Evolutionary conservation across 345 rosid species (phyloP), one percentile per base, ranked within the genome.

Genomic region (Eucalyptus cloeziana): DNA sequence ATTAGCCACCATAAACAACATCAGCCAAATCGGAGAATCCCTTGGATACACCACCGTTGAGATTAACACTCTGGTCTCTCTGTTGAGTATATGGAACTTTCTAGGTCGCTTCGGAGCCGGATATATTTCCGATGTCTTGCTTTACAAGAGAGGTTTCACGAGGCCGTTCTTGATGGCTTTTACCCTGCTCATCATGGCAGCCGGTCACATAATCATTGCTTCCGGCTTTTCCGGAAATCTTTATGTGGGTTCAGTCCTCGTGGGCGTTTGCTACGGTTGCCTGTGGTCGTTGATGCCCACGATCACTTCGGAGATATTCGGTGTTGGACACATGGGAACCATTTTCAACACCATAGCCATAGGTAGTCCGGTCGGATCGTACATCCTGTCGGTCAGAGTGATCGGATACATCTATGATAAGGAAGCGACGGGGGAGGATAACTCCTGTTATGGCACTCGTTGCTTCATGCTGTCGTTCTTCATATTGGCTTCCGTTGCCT

Each of bases 91-190:
- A 93, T 97, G 99, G 99, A 96, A 96, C 88, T 96, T 96, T 89
- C 96, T 97, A 7, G 99, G 99, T 87, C 95, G 99, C 52, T 96
- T 97, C 52, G 97, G 97, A 71, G 99, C 93, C 15, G 99, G 99
- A 27, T 95, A 91, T 56, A 90, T 95, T 8, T 96, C 99, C 0
- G 99, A 97, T 90, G 89, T 93, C 49, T 88, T 97, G 90, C 93
- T 97, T 37, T 96, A 93, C 89, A 93, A 87, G 88, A 87, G 76
- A 56, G 99, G 99, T 19, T 96, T 92, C 94, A 94, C 93, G n/a
- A 94, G 99, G 92, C 97, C 99, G 7, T 86, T 93, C 88, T 94
- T 96, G 88, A 96, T 96, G 93, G 96, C 91, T 22, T 91, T 96
- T 86, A 96, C 97, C 50, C 93, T 95, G 64, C 96, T 94, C 88